These are phyloP conservation scores for Hibiscus trionum DNA, from an alignment of 345 rosid species.

Conservation along the genomic window DNA sequence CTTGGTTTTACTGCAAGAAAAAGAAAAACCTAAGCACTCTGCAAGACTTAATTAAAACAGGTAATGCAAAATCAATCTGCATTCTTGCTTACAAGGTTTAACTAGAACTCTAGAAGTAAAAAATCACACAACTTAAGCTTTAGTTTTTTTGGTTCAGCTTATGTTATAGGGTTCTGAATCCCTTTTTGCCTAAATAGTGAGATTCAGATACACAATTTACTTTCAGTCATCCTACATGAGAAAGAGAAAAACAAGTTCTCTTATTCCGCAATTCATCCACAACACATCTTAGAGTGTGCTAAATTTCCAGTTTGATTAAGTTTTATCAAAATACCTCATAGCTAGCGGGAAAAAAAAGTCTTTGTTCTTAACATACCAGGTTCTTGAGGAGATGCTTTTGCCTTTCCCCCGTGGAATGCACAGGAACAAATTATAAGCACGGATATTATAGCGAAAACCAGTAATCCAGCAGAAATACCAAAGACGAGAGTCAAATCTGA, in stretches of 20 bases:
- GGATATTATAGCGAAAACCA: constrained; percentile 42
- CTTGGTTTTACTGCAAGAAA: constrained; percentile 53
- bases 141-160: background rate
- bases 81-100: background rate
- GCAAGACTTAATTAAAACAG: background rate
- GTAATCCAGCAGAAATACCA: constrained; percentile 58
- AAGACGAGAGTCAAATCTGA: constrained; percentile 54
- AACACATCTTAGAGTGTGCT: background rate
- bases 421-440: constrained; percentile 62
- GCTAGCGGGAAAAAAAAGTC: constrained; percentile 3
- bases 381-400: constrained; percentile 44
- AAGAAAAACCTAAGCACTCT: background rate
- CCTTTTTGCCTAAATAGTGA: background rate
- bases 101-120: background rate
- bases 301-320: background rate
- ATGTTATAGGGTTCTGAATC: background rate
- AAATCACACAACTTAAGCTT: constrained; percentile 2
- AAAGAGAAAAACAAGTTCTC: background rate
- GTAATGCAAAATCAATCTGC: background rate
- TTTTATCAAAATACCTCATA: background rate
- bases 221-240: background rate
- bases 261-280: background rate
- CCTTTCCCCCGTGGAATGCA: constrained; percentile 44
- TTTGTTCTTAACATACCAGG: constrained; percentile 36
- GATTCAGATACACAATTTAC: background rate